phyloP scores from a whole-genome alignment of 2,329 filamentous ascomycete genomes.

The Ophiostoma perfectum region DNA sequence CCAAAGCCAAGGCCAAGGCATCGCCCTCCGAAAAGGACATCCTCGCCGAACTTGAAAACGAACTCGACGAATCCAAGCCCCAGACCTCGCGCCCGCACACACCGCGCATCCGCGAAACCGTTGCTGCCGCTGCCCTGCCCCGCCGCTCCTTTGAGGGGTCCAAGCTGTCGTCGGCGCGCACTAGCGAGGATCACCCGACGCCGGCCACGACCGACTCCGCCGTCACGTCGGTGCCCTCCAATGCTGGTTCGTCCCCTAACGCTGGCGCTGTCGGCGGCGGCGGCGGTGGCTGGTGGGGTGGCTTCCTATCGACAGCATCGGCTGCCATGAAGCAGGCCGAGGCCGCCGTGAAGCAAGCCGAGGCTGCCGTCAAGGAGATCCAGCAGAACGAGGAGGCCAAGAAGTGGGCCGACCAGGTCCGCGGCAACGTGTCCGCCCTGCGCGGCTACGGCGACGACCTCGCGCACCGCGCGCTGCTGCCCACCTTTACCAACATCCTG shows the following conservation, averaged over 20 bases:
- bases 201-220: slow-evolving; percentile 36
- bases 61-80: slow-evolving; percentile 61
- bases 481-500: slow-evolving; percentile 90
- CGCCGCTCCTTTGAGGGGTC: slow-evolving; percentile 27
- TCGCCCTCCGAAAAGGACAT: slow-evolving; percentile 60
- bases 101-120: slow-evolving; percentile 60
- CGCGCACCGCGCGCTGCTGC: slow-evolving; percentile 69
- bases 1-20: slow-evolving; percentile 46
- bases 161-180: slow-evolving; percentile 45
- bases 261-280: neutral
- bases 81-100: slow-evolving; percentile 72
- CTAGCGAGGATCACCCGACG: slow-evolving; percentile 45
- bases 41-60: slow-evolving; percentile 77
- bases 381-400: slow-evolving; percentile 95
- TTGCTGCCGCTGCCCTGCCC: slow-evolving; percentile 39
- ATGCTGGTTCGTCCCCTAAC: slow-evolving; percentile 21
- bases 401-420: slow-evolving; percentile 91
- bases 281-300: slow-evolving; percentile 79
- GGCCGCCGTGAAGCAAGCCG: slow-evolving; percentile 84
- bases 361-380: slow-evolving; percentile 88
- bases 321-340: slow-evolving; percentile 63
- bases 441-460: slow-evolving; percentile 81
- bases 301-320: slow-evolving; percentile 73
- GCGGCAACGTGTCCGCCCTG: slow-evolving; percentile 77
- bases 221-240: slow-evolving; percentile 24